These are phyloP conservation scores for Mortierella sp. DNA, from an alignment of 371 early-diverging fungal genomes.

Conservation along the genomic window DNA sequence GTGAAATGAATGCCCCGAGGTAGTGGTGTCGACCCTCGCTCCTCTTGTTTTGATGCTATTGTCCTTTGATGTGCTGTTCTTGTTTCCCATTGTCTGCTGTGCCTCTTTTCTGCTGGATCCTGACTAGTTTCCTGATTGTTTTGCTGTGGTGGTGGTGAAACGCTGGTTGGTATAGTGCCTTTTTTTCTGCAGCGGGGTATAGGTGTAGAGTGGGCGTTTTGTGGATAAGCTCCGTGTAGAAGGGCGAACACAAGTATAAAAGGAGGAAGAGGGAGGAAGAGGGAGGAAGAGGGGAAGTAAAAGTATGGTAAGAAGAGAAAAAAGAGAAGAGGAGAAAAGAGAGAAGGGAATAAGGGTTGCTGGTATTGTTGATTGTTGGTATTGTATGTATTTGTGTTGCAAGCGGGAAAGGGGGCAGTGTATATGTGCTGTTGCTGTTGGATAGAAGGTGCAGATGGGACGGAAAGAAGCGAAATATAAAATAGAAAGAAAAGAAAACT, in stretches of 20 bases:
- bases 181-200: background rate
- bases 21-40: slow-evolving; percentile 34
- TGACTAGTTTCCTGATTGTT: background rate
- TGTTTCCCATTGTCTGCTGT: slow-evolving; percentile 41
- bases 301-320: background rate
- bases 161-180: background rate
- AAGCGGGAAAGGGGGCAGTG: background rate
- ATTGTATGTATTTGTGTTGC: background rate
- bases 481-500: background rate
- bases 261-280: background rate
- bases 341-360: background rate
- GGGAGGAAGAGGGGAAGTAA: slow-evolving; percentile 1
- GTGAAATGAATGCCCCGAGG: slow-evolving; percentile 22
- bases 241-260: background rate
- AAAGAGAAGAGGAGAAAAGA: background rate
- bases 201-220: background rate
- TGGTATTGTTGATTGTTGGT: background rate
- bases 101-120: background rate
- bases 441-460: slow-evolving; percentile 6
- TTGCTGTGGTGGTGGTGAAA: background rate
- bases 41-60: slow-evolving; percentile 34
- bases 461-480: background rate
- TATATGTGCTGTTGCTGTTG: background rate
- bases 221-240: background rate
- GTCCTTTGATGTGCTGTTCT: slow-evolving; percentile 36